Conservation (phyloP, 2,329 filamentous ascomycete genomes). For the Fusarium pseudoanthophilum region DNA sequence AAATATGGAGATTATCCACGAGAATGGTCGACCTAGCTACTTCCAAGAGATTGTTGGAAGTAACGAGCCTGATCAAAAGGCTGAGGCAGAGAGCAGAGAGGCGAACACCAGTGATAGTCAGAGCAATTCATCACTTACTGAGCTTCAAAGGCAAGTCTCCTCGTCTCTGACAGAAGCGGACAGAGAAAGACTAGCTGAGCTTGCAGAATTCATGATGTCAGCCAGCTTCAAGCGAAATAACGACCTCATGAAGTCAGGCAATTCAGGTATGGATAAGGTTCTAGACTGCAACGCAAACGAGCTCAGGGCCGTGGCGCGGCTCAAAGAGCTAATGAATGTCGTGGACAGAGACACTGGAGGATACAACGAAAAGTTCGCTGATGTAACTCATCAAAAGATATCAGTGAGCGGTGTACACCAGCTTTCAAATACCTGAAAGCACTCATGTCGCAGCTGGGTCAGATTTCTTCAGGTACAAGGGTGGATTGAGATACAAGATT, state of each 20-base stretch:
- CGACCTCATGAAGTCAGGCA: rapidly evolving
- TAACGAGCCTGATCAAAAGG: rapidly evolving
- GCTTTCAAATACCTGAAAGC: not conserved
- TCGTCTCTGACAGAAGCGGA: not conserved
- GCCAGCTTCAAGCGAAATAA: not conserved
- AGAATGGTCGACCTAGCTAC: not conserved
- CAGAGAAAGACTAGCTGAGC: not conserved
- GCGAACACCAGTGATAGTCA: rapidly evolving
- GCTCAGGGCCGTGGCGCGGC: not conserved
- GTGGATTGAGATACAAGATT: too few relatives aligned
- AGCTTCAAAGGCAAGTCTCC: not conserved
- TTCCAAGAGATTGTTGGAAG: not conserved
- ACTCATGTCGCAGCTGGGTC: rapidly evolving
- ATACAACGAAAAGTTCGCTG: not conserved
- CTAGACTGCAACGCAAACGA: too few relatives aligned
- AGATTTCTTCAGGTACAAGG: not conserved
- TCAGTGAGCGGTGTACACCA: not conserved
- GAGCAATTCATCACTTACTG: not conserved
- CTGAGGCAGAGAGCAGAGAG: too few relatives aligned
- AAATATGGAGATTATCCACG: not conserved
- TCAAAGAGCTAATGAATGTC: not conserved
- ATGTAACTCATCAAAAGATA: not conserved
- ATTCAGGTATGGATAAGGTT: too few relatives aligned
- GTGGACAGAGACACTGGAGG: not conserved
- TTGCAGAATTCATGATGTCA: not conserved